Evolutionary conservation across 176 grass and related monocot species (phyloP).

Genomic region (Rhipidocladum racemiflorum): DNA sequence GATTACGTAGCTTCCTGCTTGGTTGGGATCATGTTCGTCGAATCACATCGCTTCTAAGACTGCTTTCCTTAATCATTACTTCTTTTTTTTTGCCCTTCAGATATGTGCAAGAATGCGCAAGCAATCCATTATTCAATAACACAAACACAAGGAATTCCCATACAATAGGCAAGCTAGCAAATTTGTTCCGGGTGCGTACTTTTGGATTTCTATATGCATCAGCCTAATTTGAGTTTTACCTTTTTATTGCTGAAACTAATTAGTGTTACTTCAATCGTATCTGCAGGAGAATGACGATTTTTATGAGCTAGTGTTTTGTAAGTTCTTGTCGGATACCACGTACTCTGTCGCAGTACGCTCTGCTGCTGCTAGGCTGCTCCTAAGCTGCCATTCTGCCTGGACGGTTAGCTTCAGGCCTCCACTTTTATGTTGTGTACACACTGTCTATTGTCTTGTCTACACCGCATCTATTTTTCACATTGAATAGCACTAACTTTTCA

Average conservation of each 20-base stretch:
- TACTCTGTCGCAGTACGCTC: constrained; percentile 51
- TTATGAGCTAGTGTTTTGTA: constrained; percentile 75
- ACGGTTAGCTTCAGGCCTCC: constrained; percentile 46
- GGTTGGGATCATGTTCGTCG: background rate
- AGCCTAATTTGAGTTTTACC: background rate
- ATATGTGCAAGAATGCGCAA: constrained; percentile 42
- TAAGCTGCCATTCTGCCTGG: constrained; percentile 71
- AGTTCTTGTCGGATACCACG: constrained; percentile 63
- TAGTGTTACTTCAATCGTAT: background rate
- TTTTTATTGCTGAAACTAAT: background rate
- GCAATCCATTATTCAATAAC: constrained; percentile 36
- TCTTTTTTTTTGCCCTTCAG: constrained; percentile 10
- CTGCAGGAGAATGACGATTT: constrained; percentile 88
- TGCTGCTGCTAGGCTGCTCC: constrained; percentile 72
- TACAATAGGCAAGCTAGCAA: constrained; percentile 75
- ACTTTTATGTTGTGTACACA: background rate
- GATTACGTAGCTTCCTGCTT: background rate
- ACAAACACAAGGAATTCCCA: constrained; percentile 55
- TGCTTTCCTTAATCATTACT: background rate
- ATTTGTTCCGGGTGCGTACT: constrained; percentile 56
- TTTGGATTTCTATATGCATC: background rate
- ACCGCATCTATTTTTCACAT: background rate
- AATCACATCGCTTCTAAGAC: background rate
- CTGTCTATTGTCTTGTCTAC: background rate
- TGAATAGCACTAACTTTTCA: background rate